Conservation (phyloP, 495 filamentous ascomycete species). For the Penicillium simplicissimum region DNA sequence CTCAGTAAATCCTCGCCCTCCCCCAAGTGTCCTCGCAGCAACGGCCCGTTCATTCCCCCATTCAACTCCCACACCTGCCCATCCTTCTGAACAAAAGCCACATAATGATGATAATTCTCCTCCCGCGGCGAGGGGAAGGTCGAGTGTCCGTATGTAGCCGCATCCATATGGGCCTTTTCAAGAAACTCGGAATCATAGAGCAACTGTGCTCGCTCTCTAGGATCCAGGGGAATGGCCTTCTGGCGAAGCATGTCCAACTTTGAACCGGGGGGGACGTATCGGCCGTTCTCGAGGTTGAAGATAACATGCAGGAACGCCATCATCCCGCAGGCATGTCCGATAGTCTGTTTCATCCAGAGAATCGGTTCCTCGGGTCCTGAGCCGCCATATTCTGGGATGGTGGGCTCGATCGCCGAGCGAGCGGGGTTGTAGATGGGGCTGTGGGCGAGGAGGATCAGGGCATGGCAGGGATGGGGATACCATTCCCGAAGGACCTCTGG, state of each 20-base stretch:
- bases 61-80: slow-evolving; percentile 80
- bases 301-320: slow-evolving; percentile 63
- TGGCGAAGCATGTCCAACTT: slow-evolving; percentile 31
- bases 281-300: slow-evolving; percentile 50
- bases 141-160: slow-evolving; percentile 67
- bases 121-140: slow-evolving; percentile 62
- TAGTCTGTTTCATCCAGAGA: slow-evolving; percentile 66
- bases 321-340: slow-evolving; percentile 64
- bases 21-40: slow-evolving; percentile 63
- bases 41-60: slow-evolving; percentile 70
- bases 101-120: slow-evolving; percentile 69
- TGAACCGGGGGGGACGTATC: slow-evolving; percentile 37
- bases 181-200: slow-evolving; percentile 68
- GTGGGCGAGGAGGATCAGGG: slow-evolving; percentile 58
- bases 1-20: slow-evolving; percentile 69
- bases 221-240: slow-evolving; percentile 39
- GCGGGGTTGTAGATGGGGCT: slow-evolving; percentile 44
- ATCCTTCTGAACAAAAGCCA: slow-evolving; percentile 75
- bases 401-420: slow-evolving; percentile 33
- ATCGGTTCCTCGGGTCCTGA: slow-evolving; percentile 54
- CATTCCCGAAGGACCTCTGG: slow-evolving; percentile 53
- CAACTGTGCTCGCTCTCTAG: slow-evolving; percentile 55
- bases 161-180: slow-evolving; percentile 69
- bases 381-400: slow-evolving; percentile 47
- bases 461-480: slow-evolving; percentile 58